phyloP scores from a whole-genome alignment of 208 protist species.

The Trypanosoma lewisi region DNA sequence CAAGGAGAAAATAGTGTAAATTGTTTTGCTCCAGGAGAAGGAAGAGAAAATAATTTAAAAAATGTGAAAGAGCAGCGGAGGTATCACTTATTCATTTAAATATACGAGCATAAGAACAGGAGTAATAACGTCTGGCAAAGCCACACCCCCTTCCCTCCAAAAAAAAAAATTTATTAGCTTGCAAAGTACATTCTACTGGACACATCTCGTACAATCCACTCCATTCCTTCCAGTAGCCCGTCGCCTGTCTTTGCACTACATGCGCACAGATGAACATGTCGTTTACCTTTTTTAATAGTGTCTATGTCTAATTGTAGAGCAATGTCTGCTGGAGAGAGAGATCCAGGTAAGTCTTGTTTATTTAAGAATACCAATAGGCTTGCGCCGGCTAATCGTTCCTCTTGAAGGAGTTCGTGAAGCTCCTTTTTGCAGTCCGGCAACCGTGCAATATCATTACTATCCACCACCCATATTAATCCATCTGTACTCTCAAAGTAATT shows the following conservation, averaged over 20 bases:
- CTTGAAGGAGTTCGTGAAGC: conserved; percentile 93
- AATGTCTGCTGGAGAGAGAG: conserved; percentile 65
- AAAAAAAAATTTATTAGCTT: conserved; percentile 25
- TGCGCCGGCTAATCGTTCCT: conserved; percentile 97
- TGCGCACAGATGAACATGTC: conserved; percentile 94
- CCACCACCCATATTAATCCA: conserved; percentile 97
- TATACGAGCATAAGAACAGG: too few relatives aligned
- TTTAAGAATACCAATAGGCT: conserved; percentile 99
- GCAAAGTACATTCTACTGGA: conserved; percentile 89
- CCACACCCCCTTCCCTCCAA: background rate
- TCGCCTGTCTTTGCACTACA: conserved; percentile 96
- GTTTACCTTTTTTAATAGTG: conserved; percentile 70
- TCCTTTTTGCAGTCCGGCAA: conserved; percentile 94
- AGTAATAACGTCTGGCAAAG: background rate
- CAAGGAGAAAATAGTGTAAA: too few relatives aligned
- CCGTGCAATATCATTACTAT: conserved; percentile 91
- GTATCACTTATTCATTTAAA: too few relatives aligned
- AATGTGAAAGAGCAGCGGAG: too few relatives aligned
- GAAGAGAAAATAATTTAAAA: too few relatives aligned
- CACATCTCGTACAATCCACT: conserved; percentile 98
- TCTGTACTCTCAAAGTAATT: conserved; percentile 98
- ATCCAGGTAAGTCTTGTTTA: conserved; percentile 98
- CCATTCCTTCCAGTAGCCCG: conserved; percentile 96
- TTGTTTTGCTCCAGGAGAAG: too few relatives aligned
- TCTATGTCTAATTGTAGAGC: conserved; percentile 71